These are phyloP conservation scores for Metschnikowia cubensis DNA, from an alignment of 805 yeast species.

Conservation along the genomic window DNA sequence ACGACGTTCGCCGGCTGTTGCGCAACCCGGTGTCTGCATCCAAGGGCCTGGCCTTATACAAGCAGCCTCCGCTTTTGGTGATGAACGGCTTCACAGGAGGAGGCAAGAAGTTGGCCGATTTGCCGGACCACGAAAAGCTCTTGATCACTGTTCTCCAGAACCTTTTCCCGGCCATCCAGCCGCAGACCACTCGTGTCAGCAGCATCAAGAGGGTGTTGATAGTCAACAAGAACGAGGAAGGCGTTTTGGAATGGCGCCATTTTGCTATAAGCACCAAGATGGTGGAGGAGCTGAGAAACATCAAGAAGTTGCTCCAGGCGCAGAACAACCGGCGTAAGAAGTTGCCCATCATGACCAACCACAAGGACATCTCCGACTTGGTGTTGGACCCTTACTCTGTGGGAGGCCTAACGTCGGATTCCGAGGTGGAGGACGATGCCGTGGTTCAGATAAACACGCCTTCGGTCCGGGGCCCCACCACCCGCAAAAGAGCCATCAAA, in stretches of 20 bases:
- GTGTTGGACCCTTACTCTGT: slow-evolving; percentile 79
- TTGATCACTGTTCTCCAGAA: slow-evolving; percentile 89
- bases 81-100: slow-evolving; percentile 73
- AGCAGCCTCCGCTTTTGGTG: slow-evolving; percentile 84
- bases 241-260: slow-evolving; percentile 80
- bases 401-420: slow-evolving; percentile 81
- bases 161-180: slow-evolving; percentile 92
- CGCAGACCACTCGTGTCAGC: slow-evolving; percentile 68
- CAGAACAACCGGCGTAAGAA: slow-evolving; percentile 56
- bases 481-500: slow-evolving; percentile 78
- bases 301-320: slow-evolving; percentile 64
- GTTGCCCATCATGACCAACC: slow-evolving; percentile 65
- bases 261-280: slow-evolving; percentile 82
- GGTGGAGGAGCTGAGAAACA: slow-evolving; percentile 70
- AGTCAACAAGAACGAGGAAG: slow-evolving; percentile 72
- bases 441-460: slow-evolving; percentile 53
- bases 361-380: slow-evolving; percentile 76
- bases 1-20: slow-evolving; percentile 69
- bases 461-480: slow-evolving; percentile 17
- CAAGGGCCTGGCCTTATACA: slow-evolving; percentile 57
- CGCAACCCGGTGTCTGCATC: slow-evolving; percentile 76
- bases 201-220: slow-evolving; percentile 81
- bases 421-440: slow-evolving; percentile 91
- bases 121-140: slow-evolving; percentile 71
- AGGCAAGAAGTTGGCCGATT: slow-evolving; percentile 50